Conservation (phyloP, 208 protist genomes). For the Phytomonas sp. region DNA sequence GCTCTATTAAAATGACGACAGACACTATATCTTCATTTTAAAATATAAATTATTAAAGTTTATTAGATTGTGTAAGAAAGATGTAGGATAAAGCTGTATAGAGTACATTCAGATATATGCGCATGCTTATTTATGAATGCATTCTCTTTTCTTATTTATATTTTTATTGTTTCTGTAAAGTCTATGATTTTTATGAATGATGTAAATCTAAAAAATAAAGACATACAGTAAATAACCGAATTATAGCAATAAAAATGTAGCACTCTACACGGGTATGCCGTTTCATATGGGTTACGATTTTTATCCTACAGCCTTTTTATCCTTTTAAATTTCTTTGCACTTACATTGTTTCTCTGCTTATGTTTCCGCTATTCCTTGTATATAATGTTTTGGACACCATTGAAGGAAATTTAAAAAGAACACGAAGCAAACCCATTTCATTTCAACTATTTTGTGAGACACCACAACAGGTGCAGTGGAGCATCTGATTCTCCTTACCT, state of each 20-base stretch:
- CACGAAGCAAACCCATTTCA: background rate
- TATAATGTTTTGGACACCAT: background rate
- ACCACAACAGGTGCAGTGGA: background rate
- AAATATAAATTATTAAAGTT: no score
- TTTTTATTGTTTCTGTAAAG: conserved; percentile 2
- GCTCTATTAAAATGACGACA: no score
- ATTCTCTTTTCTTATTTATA: conserved; percentile 11
- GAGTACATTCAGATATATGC: background rate
- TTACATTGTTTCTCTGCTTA: background rate
- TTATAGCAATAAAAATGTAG: conserved; percentile 7
- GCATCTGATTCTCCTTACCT: background rate
- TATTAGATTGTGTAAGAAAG: background rate
- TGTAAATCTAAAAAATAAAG: conserved; percentile 4
- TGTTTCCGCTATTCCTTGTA: background rate
- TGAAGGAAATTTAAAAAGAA: background rate
- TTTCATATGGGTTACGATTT: background rate
- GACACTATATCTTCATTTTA: no score
- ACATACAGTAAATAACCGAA: background rate
- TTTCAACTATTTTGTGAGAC: background rate
- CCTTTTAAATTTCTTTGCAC: background rate
- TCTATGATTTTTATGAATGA: background rate
- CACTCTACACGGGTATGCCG: background rate
- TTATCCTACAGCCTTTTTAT: background rate
- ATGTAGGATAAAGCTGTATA: background rate
- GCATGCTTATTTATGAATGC: background rate